phyloP scores from a whole-genome alignment of 139 green algal species.

The Auxenochlorella pyrenoidosa region DNA sequence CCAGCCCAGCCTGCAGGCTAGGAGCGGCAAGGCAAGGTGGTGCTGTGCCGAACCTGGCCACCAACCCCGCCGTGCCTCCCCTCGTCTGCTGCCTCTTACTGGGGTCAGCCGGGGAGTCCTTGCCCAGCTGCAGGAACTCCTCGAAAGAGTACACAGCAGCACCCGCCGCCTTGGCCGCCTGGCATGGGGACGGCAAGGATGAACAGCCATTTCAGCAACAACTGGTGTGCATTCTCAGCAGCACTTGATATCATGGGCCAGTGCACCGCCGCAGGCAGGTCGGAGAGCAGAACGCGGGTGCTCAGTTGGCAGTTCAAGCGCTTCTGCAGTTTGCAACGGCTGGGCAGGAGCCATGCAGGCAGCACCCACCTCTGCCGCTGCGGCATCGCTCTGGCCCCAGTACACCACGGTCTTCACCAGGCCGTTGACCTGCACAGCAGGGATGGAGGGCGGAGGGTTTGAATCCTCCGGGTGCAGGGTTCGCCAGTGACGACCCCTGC shows the following conservation, averaged over 20 bases:
- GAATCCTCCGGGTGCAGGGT: too few relatives aligned
- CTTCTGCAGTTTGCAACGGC: too few relatives aligned
- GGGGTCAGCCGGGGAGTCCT: conserved; percentile 45
- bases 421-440: conserved; percentile 32
- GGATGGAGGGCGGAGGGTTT: neutral
- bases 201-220: neutral
- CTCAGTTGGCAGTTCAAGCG: too few relatives aligned
- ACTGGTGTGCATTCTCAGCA: neutral
- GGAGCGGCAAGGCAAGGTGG: neutral
- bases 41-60: neutral
- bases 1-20: neutral
- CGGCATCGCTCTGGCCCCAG: conserved; percentile 68
- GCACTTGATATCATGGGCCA: too few relatives aligned
- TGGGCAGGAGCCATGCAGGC: too few relatives aligned
- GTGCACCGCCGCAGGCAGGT: too few relatives aligned
- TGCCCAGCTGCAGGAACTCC: conserved; percentile 71
- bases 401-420: conserved; percentile 81
- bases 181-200: neutral
- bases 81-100: conserved; percentile 1
- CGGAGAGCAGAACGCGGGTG: too few relatives aligned
- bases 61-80: neutral
- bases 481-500: too few relatives aligned
- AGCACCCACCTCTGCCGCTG: conserved; percentile 15
- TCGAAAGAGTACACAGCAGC: conserved; percentile 64
- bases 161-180: conserved; percentile 54